These are phyloP conservation scores for Massospora cicadina DNA, from an alignment of 371 early-diverging fungal species.

Conservation along the genomic window DNA sequence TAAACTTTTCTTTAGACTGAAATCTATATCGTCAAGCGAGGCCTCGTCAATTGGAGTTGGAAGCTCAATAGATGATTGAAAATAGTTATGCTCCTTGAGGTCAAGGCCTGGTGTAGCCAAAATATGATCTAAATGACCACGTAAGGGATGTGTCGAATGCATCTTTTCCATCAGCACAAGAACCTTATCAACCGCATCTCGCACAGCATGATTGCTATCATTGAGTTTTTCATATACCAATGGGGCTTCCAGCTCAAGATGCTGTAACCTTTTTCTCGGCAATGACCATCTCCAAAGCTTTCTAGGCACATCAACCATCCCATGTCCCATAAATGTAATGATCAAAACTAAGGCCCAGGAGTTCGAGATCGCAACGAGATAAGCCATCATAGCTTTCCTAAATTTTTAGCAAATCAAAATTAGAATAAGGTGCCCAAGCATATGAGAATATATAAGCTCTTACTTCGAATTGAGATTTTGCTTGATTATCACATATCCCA, in stretches of 20 bases:
- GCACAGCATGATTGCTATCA: slow-evolving; percentile 38
- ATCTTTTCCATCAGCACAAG: background rate
- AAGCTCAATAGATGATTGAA: background rate
- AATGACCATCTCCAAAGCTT: slow-evolving; percentile 47
- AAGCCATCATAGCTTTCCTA: slow-evolving; percentile 25
- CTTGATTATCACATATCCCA: slow-evolving; percentile 45
- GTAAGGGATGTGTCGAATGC: background rate
- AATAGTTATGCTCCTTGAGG: background rate
- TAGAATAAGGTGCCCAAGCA: no score
- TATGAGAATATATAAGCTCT: no score
- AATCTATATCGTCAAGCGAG: slow-evolving; percentile 17
- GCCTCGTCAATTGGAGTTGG: background rate
- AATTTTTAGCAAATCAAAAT: no score
- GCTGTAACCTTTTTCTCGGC: slow-evolving; percentile 25
- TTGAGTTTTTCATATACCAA: slow-evolving; percentile 43
- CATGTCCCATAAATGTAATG: slow-evolving; percentile 70
- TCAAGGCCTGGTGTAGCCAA: background rate
- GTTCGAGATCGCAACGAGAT: slow-evolving; percentile 74
- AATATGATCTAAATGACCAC: background rate
- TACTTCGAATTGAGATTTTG: slow-evolving; percentile 12
- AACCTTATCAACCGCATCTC: slow-evolving; percentile 26
- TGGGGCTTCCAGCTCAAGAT: slow-evolving; percentile 42
- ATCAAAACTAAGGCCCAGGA: slow-evolving; percentile 72
- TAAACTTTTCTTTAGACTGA: background rate
- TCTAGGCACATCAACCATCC: slow-evolving; percentile 65